Conservation (phyloP, 1,284 basidiomycete genomes). For the Ustilago lituana region DNA sequence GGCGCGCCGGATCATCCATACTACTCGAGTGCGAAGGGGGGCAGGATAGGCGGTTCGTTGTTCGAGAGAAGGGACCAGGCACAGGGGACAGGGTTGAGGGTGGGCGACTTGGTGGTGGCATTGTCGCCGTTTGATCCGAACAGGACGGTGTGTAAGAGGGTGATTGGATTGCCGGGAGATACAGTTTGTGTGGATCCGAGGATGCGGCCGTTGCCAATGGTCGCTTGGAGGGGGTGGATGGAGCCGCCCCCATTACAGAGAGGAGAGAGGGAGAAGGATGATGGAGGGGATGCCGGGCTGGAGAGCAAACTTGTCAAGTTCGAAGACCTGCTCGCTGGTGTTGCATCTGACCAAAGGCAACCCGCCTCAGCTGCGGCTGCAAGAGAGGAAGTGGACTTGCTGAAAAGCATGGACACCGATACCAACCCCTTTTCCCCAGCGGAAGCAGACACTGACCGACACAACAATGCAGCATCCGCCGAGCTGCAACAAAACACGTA, state of each 20-base stretch:
- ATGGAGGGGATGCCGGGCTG: no score
- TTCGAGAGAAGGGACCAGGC: constrained; percentile 47
- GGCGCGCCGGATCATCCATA: constrained; percentile 1
- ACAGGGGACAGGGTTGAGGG: constrained; percentile 49
- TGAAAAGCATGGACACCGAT: constrained; percentile 30
- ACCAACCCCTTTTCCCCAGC: neutral
- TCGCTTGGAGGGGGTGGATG: constrained; percentile 22
- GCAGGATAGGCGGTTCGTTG: constrained; percentile 15
- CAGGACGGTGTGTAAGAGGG: constrained; percentile 84
- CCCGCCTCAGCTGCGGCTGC: neutral
- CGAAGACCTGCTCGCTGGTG: constrained; percentile 12
- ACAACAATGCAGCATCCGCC: constrained; percentile 11
- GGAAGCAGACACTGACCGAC: constrained; percentile 1
- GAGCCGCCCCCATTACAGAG: neutral
- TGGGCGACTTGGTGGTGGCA: constrained; percentile 83
- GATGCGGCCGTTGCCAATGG: constrained; percentile 24
- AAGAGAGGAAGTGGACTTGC: constrained; percentile 15
- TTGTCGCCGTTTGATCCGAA: constrained; percentile 78
- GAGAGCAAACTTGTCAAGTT: constrained; percentile 12
- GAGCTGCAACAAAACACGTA: constrained; percentile 24
- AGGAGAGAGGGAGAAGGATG: neutral
- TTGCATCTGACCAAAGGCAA: no score
- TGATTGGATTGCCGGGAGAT: constrained; percentile 90
- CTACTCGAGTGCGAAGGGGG: neutral
- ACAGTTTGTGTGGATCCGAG: constrained; percentile 84